phyloP scores from a whole-genome alignment of 768 basidiomycete genomes.

The Leucosporidium creatinivorum region DNA sequence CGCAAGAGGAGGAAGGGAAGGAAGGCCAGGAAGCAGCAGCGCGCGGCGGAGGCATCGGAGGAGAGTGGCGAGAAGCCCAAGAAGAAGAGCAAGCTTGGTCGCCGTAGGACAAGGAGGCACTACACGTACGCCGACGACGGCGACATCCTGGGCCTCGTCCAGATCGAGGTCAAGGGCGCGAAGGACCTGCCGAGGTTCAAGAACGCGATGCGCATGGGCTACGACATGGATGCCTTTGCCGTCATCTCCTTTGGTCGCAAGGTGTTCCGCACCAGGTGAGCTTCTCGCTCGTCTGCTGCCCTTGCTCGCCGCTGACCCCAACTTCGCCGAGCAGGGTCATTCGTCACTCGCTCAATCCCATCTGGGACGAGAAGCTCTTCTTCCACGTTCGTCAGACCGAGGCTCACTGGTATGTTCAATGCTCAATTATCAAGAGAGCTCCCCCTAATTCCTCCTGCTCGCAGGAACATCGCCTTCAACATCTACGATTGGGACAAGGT shows the following conservation, averaged over 20 bases:
- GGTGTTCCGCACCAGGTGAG: slow-evolving; percentile 69
- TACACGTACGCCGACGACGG: slow-evolving; percentile 44
- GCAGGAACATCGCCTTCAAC: slow-evolving; percentile 50
- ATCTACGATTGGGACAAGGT: slow-evolving; percentile 97
- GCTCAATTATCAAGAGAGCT: neutral
- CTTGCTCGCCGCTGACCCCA: neutral
- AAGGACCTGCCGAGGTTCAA: slow-evolving; percentile 74
- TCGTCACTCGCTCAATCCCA: slow-evolving; percentile 73
- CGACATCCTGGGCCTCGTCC: slow-evolving; percentile 88
- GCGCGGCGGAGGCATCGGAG: slow-evolving; percentile 40
- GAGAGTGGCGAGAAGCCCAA: slow-evolving; percentile 6
- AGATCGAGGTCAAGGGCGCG: slow-evolving; percentile 81
- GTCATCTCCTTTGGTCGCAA: slow-evolving; percentile 96
- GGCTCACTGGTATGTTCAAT: slow-evolving; percentile 56
- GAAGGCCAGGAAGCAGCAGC: slow-evolving; percentile 46
- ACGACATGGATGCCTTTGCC: slow-evolving; percentile 97
- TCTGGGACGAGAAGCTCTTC: slow-evolving; percentile 89
- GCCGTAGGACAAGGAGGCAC: slow-evolving; percentile 11
- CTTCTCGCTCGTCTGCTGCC: slow-evolving; percentile 37
- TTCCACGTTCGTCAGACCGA: slow-evolving; percentile 92
- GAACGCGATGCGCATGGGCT: slow-evolving; percentile 65
- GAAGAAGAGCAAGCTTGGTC: slow-evolving; percentile 1
- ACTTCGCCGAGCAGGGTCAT: slow-evolving; percentile 50
- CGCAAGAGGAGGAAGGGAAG: slow-evolving; percentile 45
- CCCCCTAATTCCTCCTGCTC: neutral